Percentiles rank a stretch among this genome's conserved stretches.
Evolutionary conservation across 306 rosid genomes (phyloP).

Genomic region (Cucumis sativus): Cucumber_9930_V3 NC_026657.2:33601001-33601500

Average conservation of each 20-base stretch:
- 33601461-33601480: background rate
- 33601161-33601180: background rate
- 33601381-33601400: slow-evolving; percentile 76
- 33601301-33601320: slow-evolving; percentile 38
- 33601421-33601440: slow-evolving; percentile 5
- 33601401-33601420: slow-evolving; percentile 83
- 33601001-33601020: background rate
- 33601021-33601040: background rate
- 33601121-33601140: background rate
- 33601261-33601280: background rate
- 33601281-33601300: background rate
- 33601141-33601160: background rate
- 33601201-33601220: background rate
- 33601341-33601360: slow-evolving; percentile 86
- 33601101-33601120: background rate
- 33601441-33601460: too few species aligned
- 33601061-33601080: background rate
- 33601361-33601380: slow-evolving; percentile 89
- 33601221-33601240: background rate
- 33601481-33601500: background rate
- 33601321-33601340: slow-evolving; percentile 76
- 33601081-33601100: background rate
- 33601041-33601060: background rate
- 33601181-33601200: background rate
- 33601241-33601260: background rate